Evolutionary conservation across 2,329 filamentous ascomycete genomes (phyloP).

Genomic region (Penicillium sumatraense): DNA sequence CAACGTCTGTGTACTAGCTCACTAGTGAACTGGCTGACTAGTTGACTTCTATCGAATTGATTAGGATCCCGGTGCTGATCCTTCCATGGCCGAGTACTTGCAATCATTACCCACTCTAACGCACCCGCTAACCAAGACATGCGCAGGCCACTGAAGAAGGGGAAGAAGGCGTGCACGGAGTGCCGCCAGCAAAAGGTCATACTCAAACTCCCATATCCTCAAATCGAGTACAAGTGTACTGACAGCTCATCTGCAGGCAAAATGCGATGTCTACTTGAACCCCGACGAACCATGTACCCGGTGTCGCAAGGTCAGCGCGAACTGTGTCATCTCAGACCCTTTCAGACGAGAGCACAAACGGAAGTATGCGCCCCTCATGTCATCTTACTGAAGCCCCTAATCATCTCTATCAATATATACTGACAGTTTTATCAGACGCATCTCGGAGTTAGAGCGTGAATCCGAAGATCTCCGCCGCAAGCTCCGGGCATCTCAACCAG

Average conservation of each 20-base stretch:
- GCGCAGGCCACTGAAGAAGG: slow-evolving; percentile 29
- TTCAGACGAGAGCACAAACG: slow-evolving; percentile 51
- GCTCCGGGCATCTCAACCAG: slow-evolving; percentile 33
- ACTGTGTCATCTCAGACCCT: slow-evolving; percentile 47
- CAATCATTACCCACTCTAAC: background rate
- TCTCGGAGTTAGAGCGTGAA: slow-evolving; percentile 45
- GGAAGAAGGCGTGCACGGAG: slow-evolving; percentile 49
- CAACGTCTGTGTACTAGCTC: background rate
- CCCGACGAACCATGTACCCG: slow-evolving; percentile 42
- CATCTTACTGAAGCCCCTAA: background rate
- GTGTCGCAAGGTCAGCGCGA: slow-evolving; percentile 41
- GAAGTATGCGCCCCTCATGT: slow-evolving; percentile 30
- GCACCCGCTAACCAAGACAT: slow-evolving; percentile 15
- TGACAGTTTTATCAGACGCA: slow-evolving; percentile 28
- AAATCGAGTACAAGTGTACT: background rate
- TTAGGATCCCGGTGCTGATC: background rate
- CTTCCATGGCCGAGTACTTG: slow-evolving; percentile 18
- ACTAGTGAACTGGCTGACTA: too few relatives aligned
- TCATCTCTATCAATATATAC: background rate
- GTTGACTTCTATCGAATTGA: too few relatives aligned
- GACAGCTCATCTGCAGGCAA: slow-evolving; percentile 29
- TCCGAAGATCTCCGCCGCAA: slow-evolving; percentile 42
- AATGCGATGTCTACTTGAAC: slow-evolving; percentile 46
- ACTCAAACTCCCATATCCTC: too few relatives aligned
- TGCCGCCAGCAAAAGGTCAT: slow-evolving; percentile 53